These are phyloP conservation scores for Jacaranda mimosifolia DNA, from an alignment of 257 asterid species.

Conservation along the genomic window DNA sequence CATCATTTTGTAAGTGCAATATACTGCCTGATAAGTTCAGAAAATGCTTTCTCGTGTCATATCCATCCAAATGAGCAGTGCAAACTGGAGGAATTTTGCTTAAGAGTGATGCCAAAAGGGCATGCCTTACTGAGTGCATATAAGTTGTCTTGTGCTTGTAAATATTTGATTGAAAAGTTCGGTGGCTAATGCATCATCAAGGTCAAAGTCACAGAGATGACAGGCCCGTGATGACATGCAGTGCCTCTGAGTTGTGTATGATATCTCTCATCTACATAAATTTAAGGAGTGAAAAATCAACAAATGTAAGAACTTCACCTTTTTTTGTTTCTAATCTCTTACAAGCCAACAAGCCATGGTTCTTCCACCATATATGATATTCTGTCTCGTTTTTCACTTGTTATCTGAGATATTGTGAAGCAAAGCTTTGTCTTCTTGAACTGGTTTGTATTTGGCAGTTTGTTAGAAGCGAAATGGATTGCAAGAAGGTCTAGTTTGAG, in stretches of 20 bases:
- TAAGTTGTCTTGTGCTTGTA: conserved; percentile 62
- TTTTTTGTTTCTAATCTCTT: conserved; percentile 53
- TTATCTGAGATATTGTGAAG: neutral
- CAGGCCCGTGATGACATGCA: conserved; percentile 59
- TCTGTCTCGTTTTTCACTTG: neutral
- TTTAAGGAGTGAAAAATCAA: conserved; percentile 47
- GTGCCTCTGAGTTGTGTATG: conserved; percentile 58
- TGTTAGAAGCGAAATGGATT: neutral
- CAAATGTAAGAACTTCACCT: conserved; percentile 49
- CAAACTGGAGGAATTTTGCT: conserved; percentile 44
- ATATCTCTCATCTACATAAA: conserved; percentile 54
- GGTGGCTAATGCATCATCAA: conserved; percentile 63
- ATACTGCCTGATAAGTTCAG: neutral
- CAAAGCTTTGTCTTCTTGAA: neutral
- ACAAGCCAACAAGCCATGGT: conserved; percentile 26
- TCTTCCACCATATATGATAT: conserved; percentile 5
- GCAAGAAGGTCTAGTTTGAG: neutral
- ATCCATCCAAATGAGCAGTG: conserved; percentile 3
- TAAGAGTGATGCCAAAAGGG: conserved; percentile 66
- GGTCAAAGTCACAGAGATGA: conserved; percentile 96
- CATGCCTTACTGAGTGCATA: conserved; percentile 56
- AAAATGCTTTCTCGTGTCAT: neutral
- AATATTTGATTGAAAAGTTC: conserved; percentile 58
- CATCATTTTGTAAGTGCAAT: conserved; percentile 15
- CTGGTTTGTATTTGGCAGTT: neutral